These are phyloP conservation scores for Chrysophaeum taylorii DNA, from an alignment of 352 stramenopile genomes.

Conservation along the genomic window DNA sequence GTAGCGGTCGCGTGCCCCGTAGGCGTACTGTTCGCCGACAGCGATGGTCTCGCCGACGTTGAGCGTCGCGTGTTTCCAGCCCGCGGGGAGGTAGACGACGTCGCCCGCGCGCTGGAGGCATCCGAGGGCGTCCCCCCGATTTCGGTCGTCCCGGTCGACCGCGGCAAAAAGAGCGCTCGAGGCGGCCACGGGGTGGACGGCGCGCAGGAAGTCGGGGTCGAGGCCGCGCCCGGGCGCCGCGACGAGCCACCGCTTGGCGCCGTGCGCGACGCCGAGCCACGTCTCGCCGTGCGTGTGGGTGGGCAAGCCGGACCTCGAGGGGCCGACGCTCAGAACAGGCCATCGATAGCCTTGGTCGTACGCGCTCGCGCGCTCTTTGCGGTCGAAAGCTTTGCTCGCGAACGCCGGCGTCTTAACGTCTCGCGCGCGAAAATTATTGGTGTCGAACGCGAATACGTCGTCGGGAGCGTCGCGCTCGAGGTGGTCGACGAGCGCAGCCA, in stretches of 20 bases:
- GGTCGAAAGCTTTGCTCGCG: slow-evolving; percentile 22
- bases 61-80: slow-evolving; percentile 75
- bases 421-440: background rate
- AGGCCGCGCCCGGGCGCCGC: slow-evolving; percentile 30
- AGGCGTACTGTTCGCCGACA: slow-evolving; percentile 29
- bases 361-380: slow-evolving; percentile 5
- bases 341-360: slow-evolving; percentile 15
- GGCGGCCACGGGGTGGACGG: slow-evolving; percentile 22
- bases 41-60: slow-evolving; percentile 45
- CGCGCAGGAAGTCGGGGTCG: slow-evolving; percentile 19
- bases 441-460: slow-evolving; percentile 16
- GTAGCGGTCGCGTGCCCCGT: slow-evolving; percentile 8
- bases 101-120: slow-evolving; percentile 56
- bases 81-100: slow-evolving; percentile 78
- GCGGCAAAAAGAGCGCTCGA: slow-evolving; percentile 23
- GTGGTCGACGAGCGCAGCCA: slow-evolving; percentile 19
- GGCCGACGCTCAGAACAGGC: slow-evolving; percentile 22
- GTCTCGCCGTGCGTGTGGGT: slow-evolving; percentile 33
- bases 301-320: slow-evolving; percentile 28
- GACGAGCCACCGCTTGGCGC: slow-evolving; percentile 37
- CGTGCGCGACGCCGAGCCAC: slow-evolving; percentile 32
- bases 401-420: slow-evolving; percentile 25
- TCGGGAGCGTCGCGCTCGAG: background rate
- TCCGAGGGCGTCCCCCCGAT: slow-evolving; percentile 25
- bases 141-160: slow-evolving; percentile 24